A percentile compares a stretch with the other conserved stretches of the same genome.
Evolutionary conservation across 805 yeast species (phyloP).

Genomic region (Yarrowia sp.): DNA sequence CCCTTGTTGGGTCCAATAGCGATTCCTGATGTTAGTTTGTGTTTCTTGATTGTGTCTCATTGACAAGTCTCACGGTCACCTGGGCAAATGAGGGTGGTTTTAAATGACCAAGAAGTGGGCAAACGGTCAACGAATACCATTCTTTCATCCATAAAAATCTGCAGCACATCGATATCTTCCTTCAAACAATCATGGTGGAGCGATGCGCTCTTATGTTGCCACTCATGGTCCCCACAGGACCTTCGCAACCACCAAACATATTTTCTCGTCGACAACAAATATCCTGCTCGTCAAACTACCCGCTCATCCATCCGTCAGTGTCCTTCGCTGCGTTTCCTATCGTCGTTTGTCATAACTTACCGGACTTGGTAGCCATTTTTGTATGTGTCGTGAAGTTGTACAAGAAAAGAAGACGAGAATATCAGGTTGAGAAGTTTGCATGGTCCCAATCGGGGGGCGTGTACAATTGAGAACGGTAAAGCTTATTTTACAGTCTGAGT

Average conservation of each 20-base stretch:
- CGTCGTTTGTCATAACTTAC: constrained; percentile 18
- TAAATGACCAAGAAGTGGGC: not conserved
- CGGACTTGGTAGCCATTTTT: constrained; percentile 31
- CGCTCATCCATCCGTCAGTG: not conserved
- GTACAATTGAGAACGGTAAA: not conserved
- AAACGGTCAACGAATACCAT: not conserved
- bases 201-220: not conserved
- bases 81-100: not conserved
- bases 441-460: constrained; percentile 24
- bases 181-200: not conserved
- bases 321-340: not conserved
- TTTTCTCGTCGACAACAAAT: constrained; percentile 9
- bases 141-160: not conserved
- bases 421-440: constrained; percentile 23
- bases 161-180: not conserved
- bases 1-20: constrained; percentile 99
- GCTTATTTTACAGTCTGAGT: constrained; percentile 17
- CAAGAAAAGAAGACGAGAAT: constrained; percentile 20
- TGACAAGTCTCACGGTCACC: not conserved
- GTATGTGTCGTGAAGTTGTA: constrained; percentile 24
- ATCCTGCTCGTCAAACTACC: not conserved
- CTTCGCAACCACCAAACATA: not conserved
- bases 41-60: not conserved
- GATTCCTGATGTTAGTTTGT: constrained; percentile 51
- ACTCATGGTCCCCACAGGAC: not conserved